These are phyloP conservation scores for Calocera cornea DNA, from an alignment of 768 basidiomycete genomes.

Conservation along the genomic window DNA sequence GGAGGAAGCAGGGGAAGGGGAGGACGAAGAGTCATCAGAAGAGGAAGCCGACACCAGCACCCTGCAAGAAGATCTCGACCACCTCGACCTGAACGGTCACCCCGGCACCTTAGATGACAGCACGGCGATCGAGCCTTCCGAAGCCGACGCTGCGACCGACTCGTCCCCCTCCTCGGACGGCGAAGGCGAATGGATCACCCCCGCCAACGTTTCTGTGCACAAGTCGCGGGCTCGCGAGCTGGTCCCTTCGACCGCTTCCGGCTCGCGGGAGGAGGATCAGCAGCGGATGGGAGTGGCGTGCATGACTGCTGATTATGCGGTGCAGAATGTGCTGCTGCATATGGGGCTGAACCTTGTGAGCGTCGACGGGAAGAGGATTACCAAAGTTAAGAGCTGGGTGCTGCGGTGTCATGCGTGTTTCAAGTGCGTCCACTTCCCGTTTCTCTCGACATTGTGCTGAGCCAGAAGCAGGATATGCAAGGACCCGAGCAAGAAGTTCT, in stretches of 20 bases:
- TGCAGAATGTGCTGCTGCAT: conserved; percentile 93
- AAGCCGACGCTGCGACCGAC: conserved; percentile 1
- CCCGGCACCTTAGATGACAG: not conserved
- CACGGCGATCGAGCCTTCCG: not conserved
- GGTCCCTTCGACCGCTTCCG: conserved; percentile 41
- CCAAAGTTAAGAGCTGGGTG: conserved; percentile 89
- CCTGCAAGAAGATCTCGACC: conserved; percentile 35
- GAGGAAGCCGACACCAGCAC: conserved; percentile 14
- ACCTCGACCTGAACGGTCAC: conserved; percentile 22
- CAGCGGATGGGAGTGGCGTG: conserved; percentile 58
- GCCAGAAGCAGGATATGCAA: conserved; percentile 65
- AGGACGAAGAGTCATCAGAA: conserved; percentile 23
- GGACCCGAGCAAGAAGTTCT: conserved; percentile 88
- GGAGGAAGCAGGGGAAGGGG: conserved; percentile 15
- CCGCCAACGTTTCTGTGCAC: conserved; percentile 67
- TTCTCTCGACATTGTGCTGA: not conserved
- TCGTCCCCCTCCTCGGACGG: conserved; percentile 67
- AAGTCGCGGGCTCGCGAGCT: conserved; percentile 79
- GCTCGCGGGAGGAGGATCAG: conserved; percentile 10
- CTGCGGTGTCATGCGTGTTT: conserved; percentile 96
- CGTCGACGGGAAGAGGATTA: conserved; percentile 78
- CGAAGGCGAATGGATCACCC: conserved; percentile 96
- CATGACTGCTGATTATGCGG: conserved; percentile 98
- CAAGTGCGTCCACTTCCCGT: conserved; percentile 51
- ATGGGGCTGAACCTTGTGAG: conserved; percentile 86